Conservation (phyloP, 2,329 filamentous ascomycete species). For the Fusarium mexicanum region DNA sequence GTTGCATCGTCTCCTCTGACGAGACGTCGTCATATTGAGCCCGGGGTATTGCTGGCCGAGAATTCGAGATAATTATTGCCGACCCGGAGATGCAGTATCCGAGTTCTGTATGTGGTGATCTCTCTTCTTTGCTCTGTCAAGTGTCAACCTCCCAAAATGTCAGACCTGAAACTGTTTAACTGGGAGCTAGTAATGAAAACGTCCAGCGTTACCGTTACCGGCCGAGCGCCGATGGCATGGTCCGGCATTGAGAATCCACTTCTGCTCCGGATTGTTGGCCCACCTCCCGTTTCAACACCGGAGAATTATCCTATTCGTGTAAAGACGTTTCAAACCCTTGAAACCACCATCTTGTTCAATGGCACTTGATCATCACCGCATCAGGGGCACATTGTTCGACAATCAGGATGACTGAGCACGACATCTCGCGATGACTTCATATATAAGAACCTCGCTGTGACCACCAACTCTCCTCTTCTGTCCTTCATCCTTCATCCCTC, state of each 20-base stretch:
- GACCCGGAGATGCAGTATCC: not conserved
- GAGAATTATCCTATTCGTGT: slow-evolving; percentile 41
- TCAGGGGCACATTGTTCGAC: slow-evolving; percentile 1
- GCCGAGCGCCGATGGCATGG: not conserved
- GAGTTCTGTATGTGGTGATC: not conserved
- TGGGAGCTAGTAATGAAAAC: not conserved
- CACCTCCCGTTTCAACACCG: slow-evolving; percentile 23
- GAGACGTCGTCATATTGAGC: not conserved
- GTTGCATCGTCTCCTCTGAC: not conserved
- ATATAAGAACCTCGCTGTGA: slow-evolving; percentile 26
- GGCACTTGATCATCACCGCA: slow-evolving; percentile 11
- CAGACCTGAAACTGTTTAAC: not conserved
- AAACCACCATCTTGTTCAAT: not conserved
- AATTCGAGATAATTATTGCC: not conserved
- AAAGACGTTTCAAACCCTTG: slow-evolving; percentile 18
- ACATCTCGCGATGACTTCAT: slow-evolving; percentile 19
- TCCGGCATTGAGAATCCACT: slow-evolving; percentile 6
- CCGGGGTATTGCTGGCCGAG: not conserved
- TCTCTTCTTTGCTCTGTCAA: not conserved
- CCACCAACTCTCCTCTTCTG: not conserved
- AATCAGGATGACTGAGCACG: slow-evolving; percentile 4
- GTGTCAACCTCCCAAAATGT: not conserved
- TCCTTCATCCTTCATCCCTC: slow-evolving; percentile 24
- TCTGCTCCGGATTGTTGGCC: slow-evolving; percentile 3
- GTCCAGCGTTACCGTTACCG: not conserved